Percentiles rank a stretch among this genome's conserved stretches.
Evolutionary conservation across 2,329 filamentous ascomycete species (phyloP).

Genomic region (Botrytis cinerea): DNA sequence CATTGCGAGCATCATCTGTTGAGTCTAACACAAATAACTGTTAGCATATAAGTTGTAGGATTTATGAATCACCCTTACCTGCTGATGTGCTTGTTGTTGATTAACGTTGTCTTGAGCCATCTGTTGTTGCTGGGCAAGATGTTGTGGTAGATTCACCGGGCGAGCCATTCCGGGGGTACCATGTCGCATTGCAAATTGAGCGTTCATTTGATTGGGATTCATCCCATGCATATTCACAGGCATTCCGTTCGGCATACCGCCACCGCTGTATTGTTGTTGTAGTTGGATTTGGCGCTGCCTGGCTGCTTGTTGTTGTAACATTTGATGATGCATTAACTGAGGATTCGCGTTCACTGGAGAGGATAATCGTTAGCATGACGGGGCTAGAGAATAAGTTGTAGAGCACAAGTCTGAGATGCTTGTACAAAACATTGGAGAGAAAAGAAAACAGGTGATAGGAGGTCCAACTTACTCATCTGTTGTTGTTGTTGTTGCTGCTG

Average conservation of each 20-base stretch:
- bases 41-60: not conserved
- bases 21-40: not conserved
- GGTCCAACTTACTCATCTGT: slow-evolving; percentile 37
- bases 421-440: not conserved
- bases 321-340: slow-evolving; percentile 48
- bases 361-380: not conserved
- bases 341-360: slow-evolving; percentile 36
- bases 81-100: slow-evolving; percentile 44
- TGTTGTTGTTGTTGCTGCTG: slow-evolving; percentile 36
- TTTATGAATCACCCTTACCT: slow-evolving; percentile 39
- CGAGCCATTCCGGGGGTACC: slow-evolving; percentile 44
- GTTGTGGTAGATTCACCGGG: slow-evolving; percentile 50
- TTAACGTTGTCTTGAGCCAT: slow-evolving; percentile 42
- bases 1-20: slow-evolving; percentile 43
- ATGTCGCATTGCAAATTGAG: slow-evolving; percentile 55
- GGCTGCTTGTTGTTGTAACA: slow-evolving; percentile 35
- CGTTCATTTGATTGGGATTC: slow-evolving; percentile 47
- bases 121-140: slow-evolving; percentile 47
- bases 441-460: slow-evolving; percentile 28
- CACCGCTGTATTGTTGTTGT: slow-evolving; percentile 55
- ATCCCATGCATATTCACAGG: slow-evolving; percentile 18
- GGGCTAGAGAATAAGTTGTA: not conserved
- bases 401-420: not conserved
- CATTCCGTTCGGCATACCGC: slow-evolving; percentile 58
- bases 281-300: slow-evolving; percentile 50